Evolutionary conservation across 495 filamentous ascomycete genomes (phyloP), one percentile per base, ranked within the genome.

Genomic region (Hyaloscypha hepaticicola): DNA sequence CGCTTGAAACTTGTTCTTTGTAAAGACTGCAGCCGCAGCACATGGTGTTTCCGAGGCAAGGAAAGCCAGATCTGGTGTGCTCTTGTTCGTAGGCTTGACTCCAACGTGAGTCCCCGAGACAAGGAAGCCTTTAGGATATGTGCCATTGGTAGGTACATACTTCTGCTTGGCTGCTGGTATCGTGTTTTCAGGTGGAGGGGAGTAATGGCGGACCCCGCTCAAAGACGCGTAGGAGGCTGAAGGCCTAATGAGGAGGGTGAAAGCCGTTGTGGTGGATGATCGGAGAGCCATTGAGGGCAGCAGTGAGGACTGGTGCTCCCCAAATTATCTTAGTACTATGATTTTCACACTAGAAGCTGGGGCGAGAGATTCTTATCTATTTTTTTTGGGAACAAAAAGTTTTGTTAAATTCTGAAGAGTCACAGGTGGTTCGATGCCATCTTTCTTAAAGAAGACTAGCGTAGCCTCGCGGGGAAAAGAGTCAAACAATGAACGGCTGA

Each of bases 1-100:
- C 24, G 95, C 95, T 74, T 96, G 93, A 78, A 98, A 99, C 76
- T 93, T 95, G 80, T 98, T 99, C 77, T 92, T 93, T 51, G 95
- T 99, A 80, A 97, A 96, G 12, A 98, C 95, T 3, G 93, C 94
- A 1, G 93, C 92, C 5, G 89, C 95, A n/a, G 91, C 85, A 76
- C 93, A 97, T 31, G 93, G 96, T 52, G 82, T 83, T 64, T 96
- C 90, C 9, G 96, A 98, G 24, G 87, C 85, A 64, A 99, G 83
- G 58, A 99, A 82, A 22, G 93, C 92, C 48, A 99, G 83, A 72
- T 99, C 95, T 16, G 92, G 91, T 71, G 90, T 90, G 50, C 85
- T 88, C 29, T 87, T 97, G 77, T 97, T 97, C 58, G 85, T 85
- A 0, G 92, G 85, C 79, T 99, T 99, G 48, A 99, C 92, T 63